phyloP scores from a whole-genome alignment of 805 yeast species.

The Candida manassasensis region DNA sequence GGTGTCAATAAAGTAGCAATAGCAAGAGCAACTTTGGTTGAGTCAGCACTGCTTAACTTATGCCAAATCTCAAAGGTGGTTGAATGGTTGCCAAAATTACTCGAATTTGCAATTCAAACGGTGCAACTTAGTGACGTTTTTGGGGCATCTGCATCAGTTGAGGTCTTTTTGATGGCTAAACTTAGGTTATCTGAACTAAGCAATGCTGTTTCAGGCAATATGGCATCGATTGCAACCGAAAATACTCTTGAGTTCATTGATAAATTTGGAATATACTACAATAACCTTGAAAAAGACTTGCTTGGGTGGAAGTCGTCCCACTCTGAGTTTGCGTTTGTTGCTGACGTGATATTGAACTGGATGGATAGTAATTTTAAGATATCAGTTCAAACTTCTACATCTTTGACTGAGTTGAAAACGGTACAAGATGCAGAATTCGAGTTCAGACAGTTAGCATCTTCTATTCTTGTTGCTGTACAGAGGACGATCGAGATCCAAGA shows the following conservation, averaged over 20 bases:
- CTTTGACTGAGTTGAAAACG: constrained; percentile 13
- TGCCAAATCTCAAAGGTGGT: constrained; percentile 11
- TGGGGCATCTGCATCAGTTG: constrained; percentile 7
- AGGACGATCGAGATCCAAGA: constrained; percentile 39
- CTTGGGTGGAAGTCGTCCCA: constrained; percentile 30
- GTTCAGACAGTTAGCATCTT: constrained; percentile 49
- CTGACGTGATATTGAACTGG: constrained; percentile 48
- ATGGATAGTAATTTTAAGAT: constrained; percentile 17
- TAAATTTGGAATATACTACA: constrained; percentile 16
- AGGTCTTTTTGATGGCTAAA: constrained; percentile 15
- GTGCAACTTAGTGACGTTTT: constrained; percentile 11
- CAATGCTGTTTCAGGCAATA: constrained; percentile 18
- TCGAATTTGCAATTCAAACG: constrained; percentile 28
- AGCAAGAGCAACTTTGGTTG: constrained; percentile 13
- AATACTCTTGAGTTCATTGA: constrained; percentile 15
- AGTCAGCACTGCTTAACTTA: constrained; percentile 16
- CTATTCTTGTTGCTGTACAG: constrained; percentile 67
- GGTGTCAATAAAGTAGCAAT: constrained; percentile 6
- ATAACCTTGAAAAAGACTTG: constrained; percentile 22
- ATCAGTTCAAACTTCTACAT: constrained; percentile 21
- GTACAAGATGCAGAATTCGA: constrained; percentile 41
- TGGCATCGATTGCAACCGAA: constrained; percentile 11
- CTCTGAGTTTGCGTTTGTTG: constrained; percentile 39
- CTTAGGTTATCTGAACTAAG: constrained; percentile 11
- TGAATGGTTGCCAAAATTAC: constrained; percentile 33